A percentile compares a stretch with the other conserved stretches of the same genome.
Conservation (phyloP, 2,329 filamentous ascomycete genomes). For the Lachnum nothofagi region DNA sequence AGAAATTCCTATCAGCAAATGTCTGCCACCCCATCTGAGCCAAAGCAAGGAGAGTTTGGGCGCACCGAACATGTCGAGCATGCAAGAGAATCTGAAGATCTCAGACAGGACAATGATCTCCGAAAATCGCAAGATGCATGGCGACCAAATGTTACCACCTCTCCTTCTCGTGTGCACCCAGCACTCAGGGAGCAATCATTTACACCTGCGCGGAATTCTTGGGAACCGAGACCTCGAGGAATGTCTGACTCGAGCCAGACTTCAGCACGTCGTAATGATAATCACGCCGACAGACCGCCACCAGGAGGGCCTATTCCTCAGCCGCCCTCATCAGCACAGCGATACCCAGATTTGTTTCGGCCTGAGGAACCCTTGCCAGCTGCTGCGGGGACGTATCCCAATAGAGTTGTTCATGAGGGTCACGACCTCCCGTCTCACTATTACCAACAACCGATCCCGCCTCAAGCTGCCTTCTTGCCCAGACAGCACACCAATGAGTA, state of each 20-base stretch:
- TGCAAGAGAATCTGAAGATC: too few relatives aligned
- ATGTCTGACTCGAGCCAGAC: conserved; percentile 14
- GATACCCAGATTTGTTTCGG: conserved; percentile 46
- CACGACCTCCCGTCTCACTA: conserved; percentile 27
- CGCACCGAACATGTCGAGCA: too few relatives aligned
- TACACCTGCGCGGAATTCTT: conserved; percentile 14
- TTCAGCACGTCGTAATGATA: conserved; percentile 1
- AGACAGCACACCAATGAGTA: conserved; percentile 39
- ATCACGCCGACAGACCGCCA: conserved; percentile 1
- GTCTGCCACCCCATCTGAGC: too few relatives aligned
- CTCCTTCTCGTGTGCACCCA: conserved; percentile 3
- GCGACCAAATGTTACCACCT: conserved; percentile 17
- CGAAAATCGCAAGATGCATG: conserved; percentile 24
- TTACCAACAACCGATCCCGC: conserved; percentile 26
- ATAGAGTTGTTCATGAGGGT: conserved; percentile 9
- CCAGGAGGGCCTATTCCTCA: conserved; percentile 31
- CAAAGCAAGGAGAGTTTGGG: too few relatives aligned
- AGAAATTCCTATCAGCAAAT: too few relatives aligned
- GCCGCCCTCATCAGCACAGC: conserved; percentile 47
- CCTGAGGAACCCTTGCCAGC: conserved; percentile 15
- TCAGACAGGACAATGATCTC: too few relatives aligned
- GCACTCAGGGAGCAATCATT: conserved; percentile 10
- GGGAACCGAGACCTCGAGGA: conserved; percentile 12
- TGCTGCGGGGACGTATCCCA: conserved; percentile 15
- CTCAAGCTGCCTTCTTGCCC: conserved; percentile 35